Base-by-base conservation (phyloP, 768 basidiomycete species). In the Pleurotus tuoliensis region DNA sequence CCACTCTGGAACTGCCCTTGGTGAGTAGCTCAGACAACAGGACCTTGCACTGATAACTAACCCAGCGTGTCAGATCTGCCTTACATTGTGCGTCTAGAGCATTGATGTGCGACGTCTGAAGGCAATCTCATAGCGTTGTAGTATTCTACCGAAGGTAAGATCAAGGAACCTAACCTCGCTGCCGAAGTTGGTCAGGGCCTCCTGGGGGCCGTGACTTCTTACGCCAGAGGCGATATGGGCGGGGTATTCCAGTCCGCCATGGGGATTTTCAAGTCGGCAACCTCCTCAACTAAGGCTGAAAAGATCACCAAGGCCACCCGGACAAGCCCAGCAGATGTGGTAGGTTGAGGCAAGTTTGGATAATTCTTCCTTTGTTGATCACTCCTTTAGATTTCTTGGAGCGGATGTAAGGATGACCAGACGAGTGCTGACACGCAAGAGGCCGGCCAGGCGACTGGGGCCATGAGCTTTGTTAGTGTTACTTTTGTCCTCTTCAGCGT, bases 141-240 rank as follows among this genome's bases (percentile, higher is more conserved):
- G 85, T 98, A 98, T 72, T 93, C 93, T n/a, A 96, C 94, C 5
- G 93, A 98, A 73, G 94, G 94, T 46, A 94, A 92, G 66, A 74
- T 98, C 67, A 96, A 98, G 69, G 94, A 97, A 67, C 94, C 95
- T 34, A 95, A 96, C 66, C 73, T 94, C 11, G 85, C 86, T 9
- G 81, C 86, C 7, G 94, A 92, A 66, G 94, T 94, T 4, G 94
- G 94, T 0, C 84, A 91, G 66, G 92, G 92, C 8, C 74, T 97
- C 4, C 68, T 96, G n/a, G 80, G 82, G 18, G 90, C 92, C 1
- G 82, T 91, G 2, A 72, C 79, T 25, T 86, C 90, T 8, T 96
- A 93, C 66, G 76, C 88, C 18, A 80, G 78, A 11, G 88, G 88
- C 27, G 94, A 98, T 66, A 81, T 92, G 66, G 78, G 87, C 9